These are phyloP conservation scores for Plantago major DNA, from an alignment of 257 asterid genomes.

Conservation along the genomic window DNA sequence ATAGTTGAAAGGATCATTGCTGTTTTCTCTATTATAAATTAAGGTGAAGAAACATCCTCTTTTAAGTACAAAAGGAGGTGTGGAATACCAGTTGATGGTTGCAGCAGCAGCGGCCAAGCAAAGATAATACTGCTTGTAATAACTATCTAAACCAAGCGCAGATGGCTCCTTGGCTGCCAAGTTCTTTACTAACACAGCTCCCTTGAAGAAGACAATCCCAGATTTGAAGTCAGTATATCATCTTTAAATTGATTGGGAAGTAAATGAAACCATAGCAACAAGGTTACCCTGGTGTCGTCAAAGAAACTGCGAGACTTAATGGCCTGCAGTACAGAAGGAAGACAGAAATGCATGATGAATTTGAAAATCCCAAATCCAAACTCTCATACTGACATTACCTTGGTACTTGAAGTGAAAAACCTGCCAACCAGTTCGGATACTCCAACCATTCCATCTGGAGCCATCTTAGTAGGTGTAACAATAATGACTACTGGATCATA, in stretches of 20 bases:
- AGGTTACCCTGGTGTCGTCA: constrained; percentile 90
- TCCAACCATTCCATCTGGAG: constrained; percentile 94
- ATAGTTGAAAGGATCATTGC: constrained; percentile 6
- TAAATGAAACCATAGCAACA: constrained; percentile 19
- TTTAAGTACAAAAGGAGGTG: constrained; percentile 16
- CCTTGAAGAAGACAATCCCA: constrained; percentile 44
- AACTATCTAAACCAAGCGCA: constrained; percentile 90
- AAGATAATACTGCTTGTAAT: constrained; percentile 90
- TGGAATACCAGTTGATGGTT: constrained; percentile 81
- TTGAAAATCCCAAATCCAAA: constrained; percentile 11
- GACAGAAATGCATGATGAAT: constrained; percentile 15
- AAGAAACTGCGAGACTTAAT: constrained; percentile 81
- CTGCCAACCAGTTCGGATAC: constrained; percentile 83
- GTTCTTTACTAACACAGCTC: constrained; percentile 71
- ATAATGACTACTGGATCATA: constrained; percentile 82
- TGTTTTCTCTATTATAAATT: neutral
- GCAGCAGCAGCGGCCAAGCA: constrained; percentile 99
- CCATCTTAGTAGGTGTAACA: constrained; percentile 80
- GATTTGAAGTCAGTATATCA: constrained; percentile 27
- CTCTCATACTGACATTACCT: constrained; percentile 37
- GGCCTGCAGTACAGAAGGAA: constrained; percentile 45
- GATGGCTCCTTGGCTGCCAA: constrained; percentile 92
- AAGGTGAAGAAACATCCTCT: constrained; percentile 13
- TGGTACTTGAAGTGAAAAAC: constrained; percentile 61
- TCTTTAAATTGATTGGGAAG: constrained; percentile 18